Conservation (phyloP, 108 stramenopile species). For the Nitzschia palea region DNA sequence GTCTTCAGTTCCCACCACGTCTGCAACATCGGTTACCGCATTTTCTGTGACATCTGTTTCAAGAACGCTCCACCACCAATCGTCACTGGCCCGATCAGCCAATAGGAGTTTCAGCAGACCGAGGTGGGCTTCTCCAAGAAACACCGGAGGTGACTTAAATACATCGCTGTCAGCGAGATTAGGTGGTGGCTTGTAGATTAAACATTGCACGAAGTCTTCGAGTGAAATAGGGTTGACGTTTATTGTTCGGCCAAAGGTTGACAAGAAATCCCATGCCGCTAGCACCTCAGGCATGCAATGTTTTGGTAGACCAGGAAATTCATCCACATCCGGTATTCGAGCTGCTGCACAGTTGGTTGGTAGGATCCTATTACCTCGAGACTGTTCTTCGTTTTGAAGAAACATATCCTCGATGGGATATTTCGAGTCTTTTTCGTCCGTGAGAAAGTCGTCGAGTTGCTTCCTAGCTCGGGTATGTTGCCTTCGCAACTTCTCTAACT, state of each 20-base stretch:
- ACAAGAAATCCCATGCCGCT: conserved; percentile 87
- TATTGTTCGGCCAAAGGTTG: conserved; percentile 71
- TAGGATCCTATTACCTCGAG: neutral
- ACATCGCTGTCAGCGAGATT: conserved; percentile 24
- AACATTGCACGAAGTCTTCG: conserved; percentile 78
- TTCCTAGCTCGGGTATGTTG: conserved; percentile 58
- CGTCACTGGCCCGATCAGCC: conserved; percentile 69
- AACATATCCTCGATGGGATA: conserved; percentile 50
- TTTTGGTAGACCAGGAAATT: conserved; percentile 68
- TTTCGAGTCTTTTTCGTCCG: conserved; percentile 50
- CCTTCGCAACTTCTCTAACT: conserved; percentile 73
- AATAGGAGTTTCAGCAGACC: conserved; percentile 71
- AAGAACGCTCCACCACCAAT: conserved; percentile 89
- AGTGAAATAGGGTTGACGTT: conserved; percentile 69
- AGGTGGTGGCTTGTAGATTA: conserved; percentile 57
- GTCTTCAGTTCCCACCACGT: conserved; percentile 42
- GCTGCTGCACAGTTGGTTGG: conserved; percentile 46
- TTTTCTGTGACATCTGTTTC: conserved; percentile 75
- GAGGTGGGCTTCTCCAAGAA: conserved; percentile 81
- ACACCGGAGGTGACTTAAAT: conserved; percentile 58
- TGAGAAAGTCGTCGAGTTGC: conserved; percentile 67
- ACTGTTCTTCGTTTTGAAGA: conserved; percentile 29
- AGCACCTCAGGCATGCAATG: conserved; percentile 81
- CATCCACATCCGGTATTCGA: conserved; percentile 57
- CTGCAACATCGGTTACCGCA: conserved; percentile 27